phyloP scores from a whole-genome alignment of 225 moss, liverwort and hornwort species.

The Antitrichia curtipendula region DNA sequence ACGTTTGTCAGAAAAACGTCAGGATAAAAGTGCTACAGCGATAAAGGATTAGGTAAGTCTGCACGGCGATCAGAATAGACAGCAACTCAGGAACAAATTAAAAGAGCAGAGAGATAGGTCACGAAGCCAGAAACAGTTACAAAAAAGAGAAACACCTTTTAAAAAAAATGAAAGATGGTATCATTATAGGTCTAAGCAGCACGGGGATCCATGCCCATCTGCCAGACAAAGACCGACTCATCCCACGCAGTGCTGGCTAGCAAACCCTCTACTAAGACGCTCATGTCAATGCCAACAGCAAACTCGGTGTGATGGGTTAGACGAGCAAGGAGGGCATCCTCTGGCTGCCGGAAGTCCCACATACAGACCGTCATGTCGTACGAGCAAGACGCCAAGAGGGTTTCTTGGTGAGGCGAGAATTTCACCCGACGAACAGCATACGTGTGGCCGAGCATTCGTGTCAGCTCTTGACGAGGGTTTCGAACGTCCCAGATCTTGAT shows the following conservation, averaged over 20 bases:
- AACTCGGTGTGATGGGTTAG: slow-evolving; percentile 93
- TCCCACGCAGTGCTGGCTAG: slow-evolving; percentile 95
- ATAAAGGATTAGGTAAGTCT: background rate
- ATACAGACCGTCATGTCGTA: slow-evolving; percentile 93
- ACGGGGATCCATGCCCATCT: slow-evolving; percentile 81
- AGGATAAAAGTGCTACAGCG: background rate
- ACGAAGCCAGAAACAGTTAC: background rate
- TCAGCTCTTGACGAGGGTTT: slow-evolving; percentile 72
- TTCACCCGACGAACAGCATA: slow-evolving; percentile 80
- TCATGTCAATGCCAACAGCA: slow-evolving; percentile 89
- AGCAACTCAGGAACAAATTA: background rate
- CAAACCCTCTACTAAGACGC: slow-evolving; percentile 83
- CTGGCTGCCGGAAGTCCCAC: slow-evolving; percentile 86
- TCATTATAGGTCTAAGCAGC: slow-evolving; percentile 16
- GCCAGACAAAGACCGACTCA: slow-evolving; percentile 89
- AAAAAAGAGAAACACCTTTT: background rate
- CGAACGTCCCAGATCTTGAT: slow-evolving; percentile 94
- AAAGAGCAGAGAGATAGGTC: background rate
- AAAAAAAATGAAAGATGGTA: background rate
- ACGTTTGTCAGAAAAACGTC: background rate
- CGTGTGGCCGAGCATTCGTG: slow-evolving; percentile 64
- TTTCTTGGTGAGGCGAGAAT: slow-evolving; percentile 89
- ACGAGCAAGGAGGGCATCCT: slow-evolving; percentile 80
- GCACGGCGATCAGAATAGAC: background rate
- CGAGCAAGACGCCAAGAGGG: slow-evolving; percentile 71